Percentiles rank a stretch among this genome's conserved stretches.
phyloP scores from a whole-genome alignment of 768 basidiomycete genomes.

The Rhizopogon vulgaris region DNA sequence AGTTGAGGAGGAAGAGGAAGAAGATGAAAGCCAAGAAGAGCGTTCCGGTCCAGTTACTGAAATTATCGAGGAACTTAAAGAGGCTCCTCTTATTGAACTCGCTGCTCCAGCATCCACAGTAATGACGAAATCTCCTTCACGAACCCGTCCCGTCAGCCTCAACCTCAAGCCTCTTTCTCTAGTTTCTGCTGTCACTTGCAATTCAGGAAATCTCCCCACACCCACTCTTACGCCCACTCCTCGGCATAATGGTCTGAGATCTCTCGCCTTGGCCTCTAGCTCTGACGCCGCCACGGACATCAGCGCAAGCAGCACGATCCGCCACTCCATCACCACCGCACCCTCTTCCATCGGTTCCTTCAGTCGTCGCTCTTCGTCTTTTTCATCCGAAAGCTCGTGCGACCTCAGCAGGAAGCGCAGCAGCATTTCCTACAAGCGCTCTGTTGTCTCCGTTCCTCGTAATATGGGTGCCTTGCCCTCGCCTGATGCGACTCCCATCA shows the following conservation, averaged over 20 bases:
- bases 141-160: slow-evolving; percentile 60
- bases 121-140: slow-evolving; percentile 33
- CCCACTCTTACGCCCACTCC: slow-evolving; percentile 49
- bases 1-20: slow-evolving; percentile 84
- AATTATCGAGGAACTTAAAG: slow-evolving; percentile 8
- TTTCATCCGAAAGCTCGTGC: slow-evolving; percentile 14
- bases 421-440: slow-evolving; percentile 71
- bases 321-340: slow-evolving; percentile 4
- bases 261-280: slow-evolving; percentile 41
- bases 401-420: slow-evolving; percentile 41
- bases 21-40: slow-evolving; percentile 21
- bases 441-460: slow-evolving; percentile 27
- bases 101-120: slow-evolving; percentile 26
- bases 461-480: slow-evolving; percentile 53
- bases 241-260: slow-evolving; percentile 39
- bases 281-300: slow-evolving; percentile 6
- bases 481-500: slow-evolving; percentile 69
- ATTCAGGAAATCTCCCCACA: slow-evolving; percentile 40
- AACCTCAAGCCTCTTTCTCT: slow-evolving; percentile 70
- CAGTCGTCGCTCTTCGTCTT: slow-evolving; percentile 6
- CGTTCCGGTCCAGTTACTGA: slow-evolving; percentile 12
- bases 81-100: slow-evolving; percentile 21
- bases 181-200: slow-evolving; percentile 38
- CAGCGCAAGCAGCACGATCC: neutral
- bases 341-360: slow-evolving; percentile 9